These are phyloP conservation scores for Lasiodiplodia sp. DNA, from an alignment of 2,329 filamentous ascomycete genomes.

Conservation along the genomic window DNA sequence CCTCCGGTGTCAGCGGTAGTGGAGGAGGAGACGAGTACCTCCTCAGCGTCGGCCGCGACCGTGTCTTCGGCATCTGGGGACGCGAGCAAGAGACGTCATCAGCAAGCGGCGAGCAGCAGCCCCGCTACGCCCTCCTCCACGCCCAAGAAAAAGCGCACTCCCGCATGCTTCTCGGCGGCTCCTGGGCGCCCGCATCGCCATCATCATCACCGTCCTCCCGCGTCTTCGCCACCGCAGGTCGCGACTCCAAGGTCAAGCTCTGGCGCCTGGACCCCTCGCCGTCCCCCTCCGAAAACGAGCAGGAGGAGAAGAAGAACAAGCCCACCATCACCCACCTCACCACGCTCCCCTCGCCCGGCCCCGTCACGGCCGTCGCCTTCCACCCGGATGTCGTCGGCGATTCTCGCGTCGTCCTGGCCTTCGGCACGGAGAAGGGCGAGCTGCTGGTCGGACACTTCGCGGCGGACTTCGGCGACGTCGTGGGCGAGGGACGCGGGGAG, in stretches of 20 bases:
- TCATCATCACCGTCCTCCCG: conserved; percentile 38
- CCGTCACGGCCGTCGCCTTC: conserved; percentile 47
- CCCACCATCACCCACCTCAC: conserved; percentile 33
- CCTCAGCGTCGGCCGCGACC: conserved; percentile 87
- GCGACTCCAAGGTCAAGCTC: conserved; percentile 81
- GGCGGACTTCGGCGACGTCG: conserved; percentile 33
- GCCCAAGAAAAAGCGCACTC: conserved; percentile 85
- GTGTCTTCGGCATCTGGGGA: conserved; percentile 87
- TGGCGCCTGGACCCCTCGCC: conserved; percentile 53
- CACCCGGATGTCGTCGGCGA: not conserved
- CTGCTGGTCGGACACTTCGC: conserved; percentile 28
- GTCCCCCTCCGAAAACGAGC: not conserved
- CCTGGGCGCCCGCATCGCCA: conserved; percentile 71
- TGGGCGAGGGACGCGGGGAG: conserved; percentile 31
- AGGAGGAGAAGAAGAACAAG: not conserved
- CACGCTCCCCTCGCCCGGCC: conserved; percentile 36
- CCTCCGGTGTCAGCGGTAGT: conserved; percentile 61
- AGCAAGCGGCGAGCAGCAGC: conserved; percentile 1
- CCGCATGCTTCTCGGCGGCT: conserved; percentile 88
- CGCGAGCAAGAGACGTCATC: conserved; percentile 40
- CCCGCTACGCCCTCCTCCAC: conserved; percentile 65
- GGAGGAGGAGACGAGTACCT: conserved; percentile 57
- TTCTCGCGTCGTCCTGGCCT: conserved; percentile 37
- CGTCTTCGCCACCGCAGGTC: conserved; percentile 84
- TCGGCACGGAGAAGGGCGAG: conserved; percentile 44